These are phyloP conservation scores for Xylariales sp. DNA, from an alignment of 2,329 filamentous ascomycete species.

Conservation along the genomic window DNA sequence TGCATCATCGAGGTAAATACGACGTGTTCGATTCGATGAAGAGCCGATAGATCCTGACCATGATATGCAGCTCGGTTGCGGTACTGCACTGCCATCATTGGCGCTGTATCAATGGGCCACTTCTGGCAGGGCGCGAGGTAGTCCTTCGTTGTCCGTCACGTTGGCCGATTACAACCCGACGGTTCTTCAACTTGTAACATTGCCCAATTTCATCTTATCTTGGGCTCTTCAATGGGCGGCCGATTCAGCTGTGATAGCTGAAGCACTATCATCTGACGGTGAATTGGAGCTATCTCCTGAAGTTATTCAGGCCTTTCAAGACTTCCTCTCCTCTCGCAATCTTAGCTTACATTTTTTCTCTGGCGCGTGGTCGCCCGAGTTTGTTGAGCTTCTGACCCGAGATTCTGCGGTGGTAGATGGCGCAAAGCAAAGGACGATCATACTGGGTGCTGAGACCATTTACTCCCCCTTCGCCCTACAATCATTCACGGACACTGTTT, in stretches of 20 bases:
- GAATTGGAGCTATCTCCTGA: constrained; percentile 61
- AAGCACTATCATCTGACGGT: constrained; percentile 44
- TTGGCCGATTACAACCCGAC: constrained; percentile 77
- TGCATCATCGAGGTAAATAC: constrained; percentile 50
- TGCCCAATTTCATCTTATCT: constrained; percentile 71
- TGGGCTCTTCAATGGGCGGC: constrained; percentile 52
- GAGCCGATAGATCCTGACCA: constrained; percentile 12
- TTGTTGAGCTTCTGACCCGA: constrained; percentile 51
- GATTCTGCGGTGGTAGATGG: constrained; percentile 8
- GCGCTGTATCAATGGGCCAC: constrained; percentile 62
- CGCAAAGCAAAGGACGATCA: constrained; percentile 40
- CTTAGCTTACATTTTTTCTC: constrained; percentile 65
- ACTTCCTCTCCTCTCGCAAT: constrained; percentile 41
- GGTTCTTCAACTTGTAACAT: constrained; percentile 71
- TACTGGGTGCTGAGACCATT: constrained; percentile 77
- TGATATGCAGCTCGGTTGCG: constrained; percentile 63
- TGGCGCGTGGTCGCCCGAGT: constrained; percentile 66
- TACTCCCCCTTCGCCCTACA: constrained; percentile 70
- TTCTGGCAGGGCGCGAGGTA: constrained; percentile 23
- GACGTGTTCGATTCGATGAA: constrained; percentile 5
- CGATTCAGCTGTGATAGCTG: constrained; percentile 31
- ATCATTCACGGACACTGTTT: constrained; percentile 64
- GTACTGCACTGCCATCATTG: constrained; percentile 68
- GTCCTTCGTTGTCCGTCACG: constrained; percentile 49
- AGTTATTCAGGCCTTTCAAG: constrained; percentile 54